These are phyloP conservation scores for Penicillium waksmanii DNA, from an alignment of 495 filamentous ascomycete genomes.

Conservation along the genomic window DNA sequence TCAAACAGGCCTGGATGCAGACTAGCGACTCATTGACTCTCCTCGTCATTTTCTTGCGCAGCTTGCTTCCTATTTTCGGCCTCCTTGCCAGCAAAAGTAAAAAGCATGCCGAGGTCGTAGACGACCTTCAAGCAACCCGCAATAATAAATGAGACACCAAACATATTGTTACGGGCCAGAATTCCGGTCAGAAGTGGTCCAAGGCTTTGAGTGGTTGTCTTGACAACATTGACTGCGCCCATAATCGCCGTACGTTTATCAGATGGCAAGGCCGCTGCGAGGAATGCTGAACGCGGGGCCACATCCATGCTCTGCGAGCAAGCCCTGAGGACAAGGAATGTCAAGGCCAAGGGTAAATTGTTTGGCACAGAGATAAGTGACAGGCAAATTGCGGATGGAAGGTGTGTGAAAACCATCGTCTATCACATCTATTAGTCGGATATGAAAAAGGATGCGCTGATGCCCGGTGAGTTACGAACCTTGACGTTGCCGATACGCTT, in stretches of 20 bases:
- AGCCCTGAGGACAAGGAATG: conserved; percentile 70
- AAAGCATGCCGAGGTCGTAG: conserved; percentile 75
- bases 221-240: conserved; percentile 70
- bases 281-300: conserved; percentile 78
- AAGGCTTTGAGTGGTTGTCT: conserved; percentile 62
- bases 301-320: conserved; percentile 80
- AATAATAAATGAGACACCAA: conserved; percentile 72
- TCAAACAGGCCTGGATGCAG: neutral
- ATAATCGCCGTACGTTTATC: conserved; percentile 80
- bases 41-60: conserved; percentile 19
- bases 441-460: neutral
- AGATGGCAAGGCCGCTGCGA: conserved; percentile 70
- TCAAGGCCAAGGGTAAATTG: conserved; percentile 57
- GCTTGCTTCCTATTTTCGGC: conserved; percentile 25
- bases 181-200: conserved; percentile 73
- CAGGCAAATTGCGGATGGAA: conserved; percentile 75
- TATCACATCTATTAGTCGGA: conserved; percentile 21
- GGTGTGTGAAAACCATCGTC: conserved; percentile 88
- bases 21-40: conserved; percentile 12
- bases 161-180: conserved; percentile 61
- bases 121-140: conserved; percentile 69
- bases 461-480: conserved; percentile 24
- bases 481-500: conserved; percentile 78
- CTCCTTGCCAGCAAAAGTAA: conserved; percentile 61
- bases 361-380: conserved; percentile 66